Base-by-base conservation (phyloP, 495 filamentous ascomycete genomes). In the Talaromyces adpressus region DNA sequence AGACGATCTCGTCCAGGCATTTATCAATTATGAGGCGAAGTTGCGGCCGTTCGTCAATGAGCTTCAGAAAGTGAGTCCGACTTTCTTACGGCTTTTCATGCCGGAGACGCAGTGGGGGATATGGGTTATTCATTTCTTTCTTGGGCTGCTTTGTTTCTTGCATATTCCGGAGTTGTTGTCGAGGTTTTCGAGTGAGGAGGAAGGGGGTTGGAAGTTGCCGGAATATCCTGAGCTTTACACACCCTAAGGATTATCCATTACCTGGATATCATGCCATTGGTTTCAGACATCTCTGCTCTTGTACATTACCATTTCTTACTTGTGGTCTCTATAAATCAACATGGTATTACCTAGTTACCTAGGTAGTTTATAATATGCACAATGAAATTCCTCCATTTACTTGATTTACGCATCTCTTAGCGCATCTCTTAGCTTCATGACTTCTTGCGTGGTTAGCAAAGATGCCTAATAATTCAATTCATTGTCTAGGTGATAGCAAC, bases 31-130 rank as follows among this genome's bases (percentile, higher is more conserved):
- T 58, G 64, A 73, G 8, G 32, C 59, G 27, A 61, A n/a, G 7
- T 41, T 77, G 23, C 62, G 71, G 32, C 73, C 73, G 18, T 73
- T 71, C 54, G 56, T 79, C 16, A 41, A 70, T 16, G 67, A 70
- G 56, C 61, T 73, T 23, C 75, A 78, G 52, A 58, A 71, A 25
- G 20, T 72, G 20, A 69, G 71, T 25, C 18, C 59, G 11, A 53
- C 14, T 5, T 16, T 69, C 4, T 11, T 74, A 12, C 49, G 63
- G 41, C 56, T 66, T 30, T 59, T 39, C 2, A 54, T 70, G 6
- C 70, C 73, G 1, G 60, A 71, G 4, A 64, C 70, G 0, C 25
- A 62, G 58, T 74, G 70, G 67, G 68, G 58, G n/a, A 65, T 75
- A 57, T 32, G 47, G 1, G 41, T 73, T 27, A 9, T 75, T 11